A percentile compares a stretch with the other conserved stretches of the same genome.
Conservation (phyloP, 1,139 yeast genomes). For the Taphrina communis region DNA sequence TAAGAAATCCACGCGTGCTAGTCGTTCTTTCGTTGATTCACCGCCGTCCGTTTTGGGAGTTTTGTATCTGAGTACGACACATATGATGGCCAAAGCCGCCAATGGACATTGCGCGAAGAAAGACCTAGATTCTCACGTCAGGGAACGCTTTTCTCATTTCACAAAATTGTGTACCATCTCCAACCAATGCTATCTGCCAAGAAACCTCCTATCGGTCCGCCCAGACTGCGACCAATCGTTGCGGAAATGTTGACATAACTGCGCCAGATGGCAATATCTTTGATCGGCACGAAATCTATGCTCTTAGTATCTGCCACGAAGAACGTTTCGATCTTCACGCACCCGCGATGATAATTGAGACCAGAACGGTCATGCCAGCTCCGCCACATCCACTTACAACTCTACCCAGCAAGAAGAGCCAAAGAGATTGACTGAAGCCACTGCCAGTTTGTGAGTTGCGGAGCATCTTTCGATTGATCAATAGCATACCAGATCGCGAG, state of each 20-base stretch:
- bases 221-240: conserved; percentile 31
- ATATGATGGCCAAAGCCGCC: conserved; percentile 1
- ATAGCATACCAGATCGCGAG: conserved; percentile 7
- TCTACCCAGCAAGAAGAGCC: conserved; percentile 63
- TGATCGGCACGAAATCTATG: conserved; percentile 17
- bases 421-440: conserved; percentile 5
- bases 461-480: background rate
- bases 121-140: conserved; percentile 8
- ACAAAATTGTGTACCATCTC: conserved; percentile 19
- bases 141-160: no score
- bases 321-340: background rate
- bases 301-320: background rate
- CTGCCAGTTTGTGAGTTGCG: background rate
- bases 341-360: conserved; percentile 57
- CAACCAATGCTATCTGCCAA: conserved; percentile 30
- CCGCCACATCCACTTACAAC: conserved; percentile 72
- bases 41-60: background rate
- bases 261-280: conserved; percentile 32
- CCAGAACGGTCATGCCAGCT: conserved; percentile 67
- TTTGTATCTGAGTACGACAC: conserved; percentile 2
- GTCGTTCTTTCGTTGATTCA: conserved; percentile 1
- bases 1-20: conserved; percentile 29
- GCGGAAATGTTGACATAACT: conserved; percentile 34
- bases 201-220: conserved; percentile 36
- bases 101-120: conserved; percentile 28